Conservation (phyloP, 1,284 basidiomycete species). For the Mycena sp. region DNA sequence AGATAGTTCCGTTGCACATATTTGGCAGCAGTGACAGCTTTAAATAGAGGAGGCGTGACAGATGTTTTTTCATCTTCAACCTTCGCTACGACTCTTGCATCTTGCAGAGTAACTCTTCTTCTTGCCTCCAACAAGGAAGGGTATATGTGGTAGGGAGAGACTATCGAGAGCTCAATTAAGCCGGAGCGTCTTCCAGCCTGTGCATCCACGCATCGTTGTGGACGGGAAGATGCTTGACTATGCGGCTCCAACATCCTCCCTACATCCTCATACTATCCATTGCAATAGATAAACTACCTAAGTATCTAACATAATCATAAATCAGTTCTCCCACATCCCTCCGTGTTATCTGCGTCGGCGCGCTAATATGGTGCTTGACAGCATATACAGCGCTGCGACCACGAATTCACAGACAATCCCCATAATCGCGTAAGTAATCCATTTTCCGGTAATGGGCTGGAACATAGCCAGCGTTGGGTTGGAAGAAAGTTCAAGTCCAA, state of each 20-base stretch:
- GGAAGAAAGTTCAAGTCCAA: conserved; percentile 45
- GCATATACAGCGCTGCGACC: conserved; percentile 57
- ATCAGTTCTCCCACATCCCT: neutral
- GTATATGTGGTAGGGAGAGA: conserved; percentile 60
- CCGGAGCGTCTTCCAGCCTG: conserved; percentile 72
- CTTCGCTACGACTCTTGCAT: conserved; percentile 16
- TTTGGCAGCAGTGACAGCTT: neutral
- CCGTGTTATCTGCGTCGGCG: conserved; percentile 22
- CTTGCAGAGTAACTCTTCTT: conserved; percentile 48
- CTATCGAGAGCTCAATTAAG: conserved; percentile 74
- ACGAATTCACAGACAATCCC: conserved; percentile 66
- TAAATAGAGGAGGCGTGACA: neutral
- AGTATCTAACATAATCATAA: conserved; percentile 26
- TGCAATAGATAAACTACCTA: conserved; percentile 27
- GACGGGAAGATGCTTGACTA: conserved; percentile 78
- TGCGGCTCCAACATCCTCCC: conserved; percentile 65
- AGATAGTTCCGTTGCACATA: neutral
- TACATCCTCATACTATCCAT: neutral
- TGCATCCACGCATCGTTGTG: conserved; percentile 50
- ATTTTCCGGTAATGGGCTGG: conserved; percentile 61
- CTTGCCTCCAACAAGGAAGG: conserved; percentile 45
- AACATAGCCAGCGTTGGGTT: conserved; percentile 58
- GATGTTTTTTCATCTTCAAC: conserved; percentile 1
- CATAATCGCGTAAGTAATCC: conserved; percentile 64
- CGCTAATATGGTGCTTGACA: conserved; percentile 50